Base-by-base conservation (phyloP, 176 grass and related monocot species). In the Zizania latifolia region DNA sequence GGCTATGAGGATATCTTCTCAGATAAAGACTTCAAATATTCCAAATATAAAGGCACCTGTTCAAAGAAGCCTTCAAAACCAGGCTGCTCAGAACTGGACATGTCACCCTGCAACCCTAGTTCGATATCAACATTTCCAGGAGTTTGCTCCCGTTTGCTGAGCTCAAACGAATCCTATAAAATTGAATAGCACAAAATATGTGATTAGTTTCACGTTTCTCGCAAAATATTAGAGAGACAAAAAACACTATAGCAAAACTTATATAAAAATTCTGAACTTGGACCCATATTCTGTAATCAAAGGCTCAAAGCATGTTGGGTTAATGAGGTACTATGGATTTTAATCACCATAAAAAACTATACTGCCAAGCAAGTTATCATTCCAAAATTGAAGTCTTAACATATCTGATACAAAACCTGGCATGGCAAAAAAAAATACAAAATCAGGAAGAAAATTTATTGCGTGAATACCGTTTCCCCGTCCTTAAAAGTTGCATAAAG, bases 61-160 rank as follows among this genome's bases (percentile, higher is more conserved):
- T 87, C 81, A 60, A 78, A 89, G 69, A 97, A 97, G 43, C 81
- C 88, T 30, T 86, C 75, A 2, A 97, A 78, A 40, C 88, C 94
- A 63, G 85, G 58, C 81, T 89, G 86, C 22, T 70, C 62, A 44
- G 88, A 85, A 62, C 81, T 82, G 30, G 75, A 33, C 32, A 53
- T 41, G 34, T 31, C 48, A n/a, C 69, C 65, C 71, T 93, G 87
- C 57, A 72, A 57, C 8, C 88, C 94, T 26, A 97, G 86, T 71
- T 97, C 94, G 58, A 97, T 85, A 63, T 97, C 94, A 4, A 59
- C 81, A 68, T 51, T 62, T 66, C 72, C 78, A 4, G 61, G 62
- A 31, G 62, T 27, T 5, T 69, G 30, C 15, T 91, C 84, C 55
- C 72, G 86, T 33, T 59, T 85, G 78, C 72, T 29, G 24, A 82